Evolutionary conservation across 768 basidiomycete genomes (phyloP), one percentile per base, ranked within the genome.

Genomic region (Pisolithus marmoratus): DNA sequence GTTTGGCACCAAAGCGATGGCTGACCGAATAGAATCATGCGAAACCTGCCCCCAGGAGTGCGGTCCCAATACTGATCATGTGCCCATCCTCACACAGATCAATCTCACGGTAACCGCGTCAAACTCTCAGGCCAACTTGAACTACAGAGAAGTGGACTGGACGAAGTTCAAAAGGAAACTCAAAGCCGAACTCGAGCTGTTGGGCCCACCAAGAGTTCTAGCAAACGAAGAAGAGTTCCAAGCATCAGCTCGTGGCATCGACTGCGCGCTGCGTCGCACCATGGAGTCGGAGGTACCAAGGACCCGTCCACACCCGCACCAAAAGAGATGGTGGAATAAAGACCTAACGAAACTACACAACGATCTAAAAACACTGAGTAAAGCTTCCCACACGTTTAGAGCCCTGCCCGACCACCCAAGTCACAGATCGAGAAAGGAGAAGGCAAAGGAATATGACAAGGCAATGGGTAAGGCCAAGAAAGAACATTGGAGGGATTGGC

Each of bases 321-420:
- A 54, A 5, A 71, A 71, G 36, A 24, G 62, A 5, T 74, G 71
- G 73, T 74, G 64, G 68, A 61, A 49, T 8, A 44, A 53, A 14
- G 68, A 69, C 0, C 67, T 76, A 2, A 48, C 48, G 0, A 43
- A 56, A 0, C 31, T 58, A 27, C 60, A 59, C 11, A 54, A 49
- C 8, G 31, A 58, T 8, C 45, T 54, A 0, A 54, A 61, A 4
- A 52, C 58, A 42, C 36, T 66, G 17, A 53, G 58, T 3, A 29
- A 52, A 0, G n/a, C 48, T 1, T 29, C 64, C 0, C 50, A 53
- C 22, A 50, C 38, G 1, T 47, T 50, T 31, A 50, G 60, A 29
- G 45, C 41, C 1, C 26, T 50, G 0, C 54, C 42, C 0, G 50
- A 60, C 1, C 66, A 73, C 59, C 65, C 63, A 0, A 23, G 48